phyloP scores from a whole-genome alignment of 169 alveolate genomes.

The Eimeria falciformis region DNA sequence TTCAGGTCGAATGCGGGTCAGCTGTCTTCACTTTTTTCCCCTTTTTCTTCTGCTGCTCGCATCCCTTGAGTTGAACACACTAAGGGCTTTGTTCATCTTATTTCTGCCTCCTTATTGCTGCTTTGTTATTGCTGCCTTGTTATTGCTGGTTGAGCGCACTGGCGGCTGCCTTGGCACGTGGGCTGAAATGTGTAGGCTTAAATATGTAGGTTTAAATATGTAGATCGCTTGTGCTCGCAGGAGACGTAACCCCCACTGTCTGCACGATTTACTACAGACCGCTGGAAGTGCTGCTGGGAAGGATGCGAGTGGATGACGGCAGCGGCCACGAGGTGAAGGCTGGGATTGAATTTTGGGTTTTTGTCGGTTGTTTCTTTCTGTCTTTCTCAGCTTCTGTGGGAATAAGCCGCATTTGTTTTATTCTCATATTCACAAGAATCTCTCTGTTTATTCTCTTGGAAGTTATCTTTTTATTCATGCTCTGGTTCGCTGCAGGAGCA shows the following conservation, averaged over 20 bases:
- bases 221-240: slow-evolving; percentile 79
- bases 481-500: slow-evolving; percentile 19
- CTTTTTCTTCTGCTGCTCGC: not conserved
- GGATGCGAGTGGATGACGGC: slow-evolving; percentile 76
- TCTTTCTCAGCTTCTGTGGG: too few relatives aligned
- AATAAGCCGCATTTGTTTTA: too few relatives aligned
- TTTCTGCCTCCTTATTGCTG: not conserved
- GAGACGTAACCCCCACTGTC: slow-evolving; percentile 92
- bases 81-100: not conserved
- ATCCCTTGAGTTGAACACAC: too few relatives aligned
- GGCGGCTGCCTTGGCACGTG: too few relatives aligned
- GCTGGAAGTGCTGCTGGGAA: slow-evolving; percentile 87
- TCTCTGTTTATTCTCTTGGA: not conserved
- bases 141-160: too few relatives aligned
- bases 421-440: not conserved
- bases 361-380: too few relatives aligned
- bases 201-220: too few relatives aligned
- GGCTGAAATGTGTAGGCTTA: too few relatives aligned
- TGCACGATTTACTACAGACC: slow-evolving; percentile 92
- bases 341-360: not conserved
- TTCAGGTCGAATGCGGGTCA: slow-evolving; percentile 80
- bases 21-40: not conserved
- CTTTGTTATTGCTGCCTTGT: not conserved
- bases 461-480: too few relatives aligned
- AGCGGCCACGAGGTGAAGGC: slow-evolving; percentile 56